Evolutionary conservation across 129 eudicot genomes (phyloP).

Genomic region (Erigeron canadensis): DNA sequence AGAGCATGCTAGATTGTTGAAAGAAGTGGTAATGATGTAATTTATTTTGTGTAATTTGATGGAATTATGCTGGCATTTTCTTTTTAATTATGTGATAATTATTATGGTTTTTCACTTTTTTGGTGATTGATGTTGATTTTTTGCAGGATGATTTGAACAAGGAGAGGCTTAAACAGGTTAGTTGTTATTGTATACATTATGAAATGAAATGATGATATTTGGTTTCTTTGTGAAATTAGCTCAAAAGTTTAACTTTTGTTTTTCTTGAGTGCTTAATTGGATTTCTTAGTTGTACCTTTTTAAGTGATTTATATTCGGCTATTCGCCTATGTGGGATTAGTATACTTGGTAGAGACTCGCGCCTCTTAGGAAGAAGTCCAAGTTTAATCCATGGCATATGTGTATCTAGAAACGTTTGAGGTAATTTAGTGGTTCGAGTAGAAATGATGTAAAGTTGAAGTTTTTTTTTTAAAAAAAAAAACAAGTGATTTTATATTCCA

Average conservation of each 20-base stretch:
- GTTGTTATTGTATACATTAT: slow-evolving; percentile 13
- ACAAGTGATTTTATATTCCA: not conserved
- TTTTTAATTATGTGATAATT: not conserved
- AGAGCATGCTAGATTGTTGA: slow-evolving; percentile 71
- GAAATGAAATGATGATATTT: not conserved
- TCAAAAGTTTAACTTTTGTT: not conserved
- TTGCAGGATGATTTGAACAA: slow-evolving; percentile 70
- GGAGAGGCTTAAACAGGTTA: slow-evolving; percentile 73
- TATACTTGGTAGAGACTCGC: too few species aligned
- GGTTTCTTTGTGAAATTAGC: slow-evolving; percentile 1
- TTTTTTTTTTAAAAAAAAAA: too few species aligned
- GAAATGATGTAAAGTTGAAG: too few species aligned
- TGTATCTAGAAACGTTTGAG: too few species aligned
- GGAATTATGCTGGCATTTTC: not conserved
- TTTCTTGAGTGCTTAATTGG: not conserved
- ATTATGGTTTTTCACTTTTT: slow-evolving; percentile 9
- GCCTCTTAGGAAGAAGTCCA: too few species aligned
- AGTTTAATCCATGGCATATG: too few species aligned
- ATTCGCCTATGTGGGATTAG: too few species aligned
- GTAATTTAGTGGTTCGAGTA: too few species aligned
- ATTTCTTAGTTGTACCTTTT: not conserved
- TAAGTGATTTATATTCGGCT: not conserved
- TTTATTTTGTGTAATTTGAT: not conserved
- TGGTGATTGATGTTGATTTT: not conserved
- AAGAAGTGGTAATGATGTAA: slow-evolving; percentile 59